phyloP scores from a whole-genome alignment of 495 filamentous ascomycete species.

The Oidiodendron maius region DNA sequence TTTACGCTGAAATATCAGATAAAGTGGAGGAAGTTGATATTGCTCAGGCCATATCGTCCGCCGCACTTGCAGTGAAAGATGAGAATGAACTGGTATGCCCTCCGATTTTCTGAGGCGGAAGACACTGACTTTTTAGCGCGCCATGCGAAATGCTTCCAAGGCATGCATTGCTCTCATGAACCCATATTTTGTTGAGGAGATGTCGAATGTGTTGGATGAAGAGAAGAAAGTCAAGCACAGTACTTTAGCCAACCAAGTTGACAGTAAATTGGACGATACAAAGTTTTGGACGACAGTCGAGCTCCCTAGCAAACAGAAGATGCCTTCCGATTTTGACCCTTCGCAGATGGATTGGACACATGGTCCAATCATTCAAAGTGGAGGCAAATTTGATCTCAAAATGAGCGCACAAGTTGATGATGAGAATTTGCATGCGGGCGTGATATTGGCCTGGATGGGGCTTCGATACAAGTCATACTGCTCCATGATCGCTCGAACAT shows the following conservation, averaged over 20 bases:
- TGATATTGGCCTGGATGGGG: constrained; percentile 87
- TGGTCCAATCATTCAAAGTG: constrained; percentile 89
- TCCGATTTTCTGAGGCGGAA: constrained; percentile 8
- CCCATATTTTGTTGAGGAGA: constrained; percentile 93
- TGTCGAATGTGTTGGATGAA: constrained; percentile 89
- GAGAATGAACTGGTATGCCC: constrained; percentile 68
- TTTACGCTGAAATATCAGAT: constrained; percentile 66
- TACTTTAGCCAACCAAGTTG: constrained; percentile 73
- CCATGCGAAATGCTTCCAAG: constrained; percentile 86
- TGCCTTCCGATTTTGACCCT: constrained; percentile 84
- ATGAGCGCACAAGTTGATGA: constrained; percentile 68
- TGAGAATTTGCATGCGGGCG: constrained; percentile 82
- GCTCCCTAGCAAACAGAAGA: constrained; percentile 59
- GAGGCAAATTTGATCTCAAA: constrained; percentile 88
- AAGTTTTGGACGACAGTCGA: constrained; percentile 86
- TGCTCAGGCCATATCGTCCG: constrained; percentile 67
- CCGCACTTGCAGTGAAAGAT: constrained; percentile 91
- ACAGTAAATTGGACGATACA: constrained; percentile 81
- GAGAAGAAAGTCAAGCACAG: constrained; percentile 96
- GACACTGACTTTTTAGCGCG: constrained; percentile 45
- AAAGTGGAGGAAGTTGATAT: constrained; percentile 90
- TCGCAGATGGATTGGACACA: constrained; percentile 89
- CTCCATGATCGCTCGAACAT: constrained; percentile 84
- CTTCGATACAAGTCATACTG: constrained; percentile 92
- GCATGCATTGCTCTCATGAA: constrained; percentile 89